phyloP scores from a whole-genome alignment of 2,329 filamentous ascomycete species.

The Fusarium papillatum region DNA sequence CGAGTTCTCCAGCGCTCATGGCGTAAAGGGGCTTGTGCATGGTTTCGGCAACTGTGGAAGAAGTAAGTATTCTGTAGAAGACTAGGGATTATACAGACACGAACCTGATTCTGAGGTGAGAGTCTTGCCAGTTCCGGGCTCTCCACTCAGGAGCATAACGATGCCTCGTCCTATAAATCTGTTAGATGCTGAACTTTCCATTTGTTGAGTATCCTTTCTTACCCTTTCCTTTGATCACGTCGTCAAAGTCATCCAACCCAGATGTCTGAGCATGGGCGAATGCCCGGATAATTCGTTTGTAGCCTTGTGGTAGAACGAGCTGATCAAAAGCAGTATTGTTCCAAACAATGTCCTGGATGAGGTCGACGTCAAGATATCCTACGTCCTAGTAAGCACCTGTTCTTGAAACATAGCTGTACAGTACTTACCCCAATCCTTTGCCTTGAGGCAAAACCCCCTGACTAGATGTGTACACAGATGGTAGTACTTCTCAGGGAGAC shows the following conservation, averaged over 20 bases:
- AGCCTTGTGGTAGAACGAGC: slow-evolving; percentile 10
- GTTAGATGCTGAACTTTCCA: background rate
- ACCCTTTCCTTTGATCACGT: slow-evolving; percentile 21
- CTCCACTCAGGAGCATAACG: slow-evolving; percentile 21
- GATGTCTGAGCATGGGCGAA: slow-evolving; percentile 14
- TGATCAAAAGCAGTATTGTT: slow-evolving; percentile 15
- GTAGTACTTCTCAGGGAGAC: background rate
- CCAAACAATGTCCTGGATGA: slow-evolving; percentile 1
- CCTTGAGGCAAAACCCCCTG: slow-evolving; percentile 11
- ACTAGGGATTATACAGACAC: background rate
- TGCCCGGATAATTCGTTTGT: slow-evolving; percentile 18
- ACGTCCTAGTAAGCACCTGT: background rate
- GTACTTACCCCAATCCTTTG: slow-evolving; percentile 17
- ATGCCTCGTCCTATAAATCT: background rate
- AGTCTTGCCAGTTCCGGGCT: slow-evolving; percentile 21
- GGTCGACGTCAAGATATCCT: slow-evolving; percentile 14
- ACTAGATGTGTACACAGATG: slow-evolving; percentile 2
- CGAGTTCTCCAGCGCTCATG: slow-evolving; percentile 19
- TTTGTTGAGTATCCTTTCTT: background rate
- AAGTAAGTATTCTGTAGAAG: background rate
- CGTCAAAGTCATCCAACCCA: slow-evolving; percentile 15
- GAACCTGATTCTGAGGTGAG: slow-evolving; percentile 22
- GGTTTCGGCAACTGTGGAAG: slow-evolving; percentile 11
- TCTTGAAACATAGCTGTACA: no score
- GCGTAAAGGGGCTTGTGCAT: slow-evolving; percentile 19